These are phyloP conservation scores for Coriaria nepalensis DNA, from an alignment of 306 rosid genomes.

Conservation along the genomic window DNA sequence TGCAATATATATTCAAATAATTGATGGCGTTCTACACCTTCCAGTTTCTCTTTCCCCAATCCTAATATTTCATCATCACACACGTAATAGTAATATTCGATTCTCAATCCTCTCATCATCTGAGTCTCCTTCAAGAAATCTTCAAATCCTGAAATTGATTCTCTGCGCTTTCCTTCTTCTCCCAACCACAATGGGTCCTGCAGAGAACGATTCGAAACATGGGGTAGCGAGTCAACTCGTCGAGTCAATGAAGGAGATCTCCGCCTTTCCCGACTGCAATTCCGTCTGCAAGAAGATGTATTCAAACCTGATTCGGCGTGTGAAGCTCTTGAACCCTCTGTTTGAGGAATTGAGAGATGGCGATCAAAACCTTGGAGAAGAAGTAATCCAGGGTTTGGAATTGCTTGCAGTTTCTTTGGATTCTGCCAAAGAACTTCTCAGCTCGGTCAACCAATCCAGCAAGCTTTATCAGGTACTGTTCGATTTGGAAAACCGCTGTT, in stretches of 20 bases:
- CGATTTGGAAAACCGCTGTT: not conserved
- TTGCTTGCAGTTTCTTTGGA: constrained; percentile 51
- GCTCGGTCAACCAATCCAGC: constrained; percentile 57
- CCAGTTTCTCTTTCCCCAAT: too few species aligned
- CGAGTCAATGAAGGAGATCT: constrained; percentile 47
- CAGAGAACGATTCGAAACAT: constrained; percentile 22
- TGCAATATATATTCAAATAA: too few species aligned
- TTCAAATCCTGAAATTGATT: not conserved
- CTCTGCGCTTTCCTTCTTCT: not conserved
- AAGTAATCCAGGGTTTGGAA: constrained; percentile 42
- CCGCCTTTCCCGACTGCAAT: constrained; percentile 55
- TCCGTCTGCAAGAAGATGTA: constrained; percentile 53
- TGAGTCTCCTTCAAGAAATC: not conserved
- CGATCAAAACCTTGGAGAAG: constrained; percentile 35
- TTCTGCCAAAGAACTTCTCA: constrained; percentile 47
- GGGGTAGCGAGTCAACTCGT: constrained; percentile 35
- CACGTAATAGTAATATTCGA: too few species aligned
- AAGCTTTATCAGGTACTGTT: constrained; percentile 67
- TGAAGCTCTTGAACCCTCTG: constrained; percentile 73
- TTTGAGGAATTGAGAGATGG: constrained; percentile 81
- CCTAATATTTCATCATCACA: too few species aligned
- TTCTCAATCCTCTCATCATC: too few species aligned
- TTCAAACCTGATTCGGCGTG: constrained; percentile 69
- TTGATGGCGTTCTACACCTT: too few species aligned
- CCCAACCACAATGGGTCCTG: constrained; percentile 35